phyloP scores from a whole-genome alignment of 2,329 filamentous ascomycete genomes.

The Geosmithia putterillii region DNA sequence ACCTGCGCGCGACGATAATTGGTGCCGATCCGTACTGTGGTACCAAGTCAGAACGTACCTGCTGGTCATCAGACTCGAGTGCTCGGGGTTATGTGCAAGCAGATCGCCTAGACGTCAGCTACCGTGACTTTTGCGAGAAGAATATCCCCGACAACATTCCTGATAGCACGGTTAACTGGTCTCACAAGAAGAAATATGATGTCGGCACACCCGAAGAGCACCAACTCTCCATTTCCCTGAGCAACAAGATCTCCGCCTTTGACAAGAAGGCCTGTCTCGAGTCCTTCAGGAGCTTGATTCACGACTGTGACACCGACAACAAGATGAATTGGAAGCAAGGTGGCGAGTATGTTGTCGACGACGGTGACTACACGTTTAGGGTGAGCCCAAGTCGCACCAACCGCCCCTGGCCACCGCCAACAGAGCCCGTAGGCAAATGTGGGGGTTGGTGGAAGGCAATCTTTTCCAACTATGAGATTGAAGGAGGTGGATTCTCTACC shows the following conservation, averaged over 20 bases:
- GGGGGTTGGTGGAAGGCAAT: slow-evolving; percentile 9
- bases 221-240: slow-evolving; percentile 8
- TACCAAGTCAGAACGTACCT: slow-evolving; percentile 10
- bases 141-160: slow-evolving; percentile 4
- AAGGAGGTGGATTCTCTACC: slow-evolving; percentile 12
- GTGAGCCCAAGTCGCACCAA: slow-evolving; percentile 8
- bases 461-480: slow-evolving; percentile 8
- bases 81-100: slow-evolving; percentile 9
- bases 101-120: slow-evolving; percentile 11
- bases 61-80: slow-evolving; percentile 11
- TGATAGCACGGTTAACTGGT: slow-evolving; percentile 9
- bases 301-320: slow-evolving; percentile 15
- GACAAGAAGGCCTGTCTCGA: slow-evolving; percentile 9
- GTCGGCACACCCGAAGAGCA: slow-evolving; percentile 14
- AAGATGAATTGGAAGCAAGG: slow-evolving; percentile 18
- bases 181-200: slow-evolving; percentile 9
- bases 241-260: slow-evolving; percentile 3
- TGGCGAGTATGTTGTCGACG: slow-evolving; percentile 7
- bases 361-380: slow-evolving; percentile 12
- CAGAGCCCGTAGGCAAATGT: slow-evolving; percentile 9
- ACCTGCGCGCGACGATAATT: slow-evolving; percentile 9
- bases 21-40: slow-evolving; percentile 5
- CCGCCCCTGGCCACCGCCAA: slow-evolving; percentile 7
- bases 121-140: slow-evolving; percentile 14
- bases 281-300: slow-evolving; percentile 9